A percentile compares a stretch with the other conserved stretches of the same genome.
Evolutionary conservation across 78 protist species (phyloP).

Genomic region (Dictyostelium firmibasis): DNA sequence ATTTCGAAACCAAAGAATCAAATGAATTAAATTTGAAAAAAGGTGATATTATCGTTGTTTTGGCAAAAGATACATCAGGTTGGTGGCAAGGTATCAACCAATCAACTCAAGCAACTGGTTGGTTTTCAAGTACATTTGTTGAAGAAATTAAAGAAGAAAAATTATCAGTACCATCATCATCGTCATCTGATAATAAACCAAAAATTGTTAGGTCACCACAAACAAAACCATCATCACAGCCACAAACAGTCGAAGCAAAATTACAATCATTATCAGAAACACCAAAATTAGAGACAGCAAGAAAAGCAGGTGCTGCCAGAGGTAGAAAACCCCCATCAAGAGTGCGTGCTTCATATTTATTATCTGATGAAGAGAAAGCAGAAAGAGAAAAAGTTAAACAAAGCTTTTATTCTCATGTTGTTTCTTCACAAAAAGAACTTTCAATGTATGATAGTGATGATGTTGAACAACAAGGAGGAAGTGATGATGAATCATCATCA

Average conservation of each 20-base stretch:
- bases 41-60: constrained; percentile 53
- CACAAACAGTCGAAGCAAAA: constrained; percentile 9
- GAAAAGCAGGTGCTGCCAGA: constrained; percentile 55
- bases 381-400: constrained; percentile 60
- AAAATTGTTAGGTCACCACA: background rate
- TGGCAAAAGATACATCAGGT: constrained; percentile 24
- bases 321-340: constrained; percentile 70
- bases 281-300: constrained; percentile 49
- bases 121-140: constrained; percentile 67
- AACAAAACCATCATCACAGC: constrained; percentile 11
- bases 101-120: constrained; percentile 35
- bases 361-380: constrained; percentile 33
- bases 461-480: background rate
- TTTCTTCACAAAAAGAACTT: constrained; percentile 7
- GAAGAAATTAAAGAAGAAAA: constrained; percentile 45
- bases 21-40: constrained; percentile 41
- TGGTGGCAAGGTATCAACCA: constrained; percentile 81
- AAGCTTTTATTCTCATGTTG: constrained; percentile 12
- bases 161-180: background rate
- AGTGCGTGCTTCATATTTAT: constrained; percentile 42
- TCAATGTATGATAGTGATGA: background rate
- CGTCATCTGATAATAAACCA: background rate
- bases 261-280: constrained; percentile 39
- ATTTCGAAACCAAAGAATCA: constrained; percentile 47
- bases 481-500: background rate